Percentiles rank a stretch among this genome's conserved stretches.
Conservation (phyloP, 2,329 filamentous ascomycete species). For the Huntiella savannae region DNA sequence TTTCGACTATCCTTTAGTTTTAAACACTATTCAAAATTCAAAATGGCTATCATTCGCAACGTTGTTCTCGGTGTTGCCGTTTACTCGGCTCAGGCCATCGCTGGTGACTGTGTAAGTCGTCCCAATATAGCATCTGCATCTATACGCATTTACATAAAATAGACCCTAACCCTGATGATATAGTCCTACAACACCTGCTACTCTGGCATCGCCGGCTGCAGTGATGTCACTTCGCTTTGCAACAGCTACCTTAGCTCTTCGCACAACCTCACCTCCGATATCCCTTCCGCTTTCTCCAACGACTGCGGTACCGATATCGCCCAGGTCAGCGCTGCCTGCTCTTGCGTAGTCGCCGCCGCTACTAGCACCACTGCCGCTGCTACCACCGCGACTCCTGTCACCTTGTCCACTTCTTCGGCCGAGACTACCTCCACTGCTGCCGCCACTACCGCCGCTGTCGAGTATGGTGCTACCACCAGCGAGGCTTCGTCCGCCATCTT, state of each 20-base stretch:
- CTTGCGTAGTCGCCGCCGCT: slow-evolving; percentile 35
- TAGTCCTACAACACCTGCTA: slow-evolving; percentile 6
- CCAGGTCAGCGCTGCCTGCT: slow-evolving; percentile 43
- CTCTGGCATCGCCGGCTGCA: slow-evolving; percentile 15
- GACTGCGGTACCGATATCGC: slow-evolving; percentile 24
- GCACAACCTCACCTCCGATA: slow-evolving; percentile 14
- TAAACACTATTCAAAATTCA: not conserved
- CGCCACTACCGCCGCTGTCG: not conserved
- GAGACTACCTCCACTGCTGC: not conserved
- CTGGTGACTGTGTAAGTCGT: slow-evolving; percentile 6
- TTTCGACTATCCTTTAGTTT: not conserved
- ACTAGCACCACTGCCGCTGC: not conserved
- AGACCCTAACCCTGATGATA: not conserved
- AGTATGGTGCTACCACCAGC: not conserved
- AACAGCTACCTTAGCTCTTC: slow-evolving; percentile 13
- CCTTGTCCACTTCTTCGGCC: not conserved
- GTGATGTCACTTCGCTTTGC: slow-evolving; percentile 19
- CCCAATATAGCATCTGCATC: not conserved
- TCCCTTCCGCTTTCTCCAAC: slow-evolving; percentile 16
- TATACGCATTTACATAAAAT: not conserved
- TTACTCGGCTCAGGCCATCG: not conserved
- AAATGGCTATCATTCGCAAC: slow-evolving; percentile 8
- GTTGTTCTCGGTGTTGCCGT: slow-evolving; percentile 4
- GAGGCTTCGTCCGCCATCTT: not conserved
- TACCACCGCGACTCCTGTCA: not conserved